phyloP scores from a whole-genome alignment of 306 rosid species.

The Lathyrus tuberosus region DNA sequence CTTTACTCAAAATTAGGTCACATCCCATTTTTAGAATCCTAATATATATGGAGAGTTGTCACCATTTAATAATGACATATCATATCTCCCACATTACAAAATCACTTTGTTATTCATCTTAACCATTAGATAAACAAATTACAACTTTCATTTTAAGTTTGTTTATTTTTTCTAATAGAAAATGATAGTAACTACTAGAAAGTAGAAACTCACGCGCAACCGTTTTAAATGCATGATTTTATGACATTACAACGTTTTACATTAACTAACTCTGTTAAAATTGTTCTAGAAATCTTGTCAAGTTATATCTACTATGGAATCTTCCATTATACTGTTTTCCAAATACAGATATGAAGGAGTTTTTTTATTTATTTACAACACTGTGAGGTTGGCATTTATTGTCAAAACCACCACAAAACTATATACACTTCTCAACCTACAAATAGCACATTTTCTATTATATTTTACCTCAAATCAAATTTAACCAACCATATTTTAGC shows the following conservation, averaged over 20 bases:
- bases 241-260: not conserved
- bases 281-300: not conserved
- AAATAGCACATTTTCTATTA: conserved; percentile 37
- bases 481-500: conserved; percentile 51
- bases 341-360: conserved; percentile 29
- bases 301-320: conserved; percentile 2
- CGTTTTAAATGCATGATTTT: not conserved
- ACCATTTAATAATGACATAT: not conserved
- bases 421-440: conserved; percentile 34
- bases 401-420: conserved; percentile 37
- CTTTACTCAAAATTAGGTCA: not conserved
- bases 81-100: not conserved
- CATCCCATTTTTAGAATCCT: conserved; percentile 11
- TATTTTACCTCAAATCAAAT: conserved; percentile 21
- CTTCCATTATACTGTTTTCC: conserved; percentile 6
- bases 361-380: not conserved
- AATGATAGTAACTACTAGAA: no score
- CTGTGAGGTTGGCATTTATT: conserved; percentile 42
- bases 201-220: no score
- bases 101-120: no score
- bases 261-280: conserved; percentile 29
- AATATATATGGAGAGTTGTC: conserved; percentile 18
- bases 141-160: no score
- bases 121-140: no score
- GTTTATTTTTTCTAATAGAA: no score